Evolutionary conservation across 306 rosid species (phyloP), one percentile per base, ranked within the genome.

Genomic region (Prinsepia uniflora): DNA sequence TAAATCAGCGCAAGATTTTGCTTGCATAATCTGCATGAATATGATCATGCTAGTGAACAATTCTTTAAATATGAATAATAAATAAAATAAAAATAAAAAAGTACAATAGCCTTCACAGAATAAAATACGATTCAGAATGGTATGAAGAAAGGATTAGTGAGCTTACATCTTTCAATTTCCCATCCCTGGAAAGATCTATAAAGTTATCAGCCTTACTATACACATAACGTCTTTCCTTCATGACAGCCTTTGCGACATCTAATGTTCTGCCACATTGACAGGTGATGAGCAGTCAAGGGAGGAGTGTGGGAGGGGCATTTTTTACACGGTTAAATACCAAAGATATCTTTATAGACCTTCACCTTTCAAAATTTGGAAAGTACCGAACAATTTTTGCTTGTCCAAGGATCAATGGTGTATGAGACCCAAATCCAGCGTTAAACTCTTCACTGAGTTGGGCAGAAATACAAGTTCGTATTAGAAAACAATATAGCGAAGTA

Each of bases 351-450:
- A 63, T 41, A 48, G 54, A 57, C 50, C 34, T 80, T 74, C 73
- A 94, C 98, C 98, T 88, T 79, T 87, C 92, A 73, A 83, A 87
- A 81, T 94, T 81, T 42, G 96, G 91, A 42, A 77, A 91, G 78
- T 91, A 94, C 39, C 97, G 95, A 52, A 91, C 88, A 80, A 94
- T 95, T 75, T 87, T 94, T 79, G 97, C 96, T 86, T 94, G 98
- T 71, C 98, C 98, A 71, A 87, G 92, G 88, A 94, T 77, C 87
- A 94, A 76, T 36, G 98, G 90, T 40, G 96, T 94, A 75, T 94
- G 96, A 81, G 98, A 91, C 67, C 97, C 98, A 83, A 94, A 94
- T 82, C 92, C 96, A 82, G 95, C 63, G 74, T 80, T 87, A 78
- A 87, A 90, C 78, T 90, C 96, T 81, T 91, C 91, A 69, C 96